Percentiles rank a stretch among this genome's conserved stretches.
Conservation (phyloP, 2,329 filamentous ascomycete species). For the Beauveria bassiana region DNA sequence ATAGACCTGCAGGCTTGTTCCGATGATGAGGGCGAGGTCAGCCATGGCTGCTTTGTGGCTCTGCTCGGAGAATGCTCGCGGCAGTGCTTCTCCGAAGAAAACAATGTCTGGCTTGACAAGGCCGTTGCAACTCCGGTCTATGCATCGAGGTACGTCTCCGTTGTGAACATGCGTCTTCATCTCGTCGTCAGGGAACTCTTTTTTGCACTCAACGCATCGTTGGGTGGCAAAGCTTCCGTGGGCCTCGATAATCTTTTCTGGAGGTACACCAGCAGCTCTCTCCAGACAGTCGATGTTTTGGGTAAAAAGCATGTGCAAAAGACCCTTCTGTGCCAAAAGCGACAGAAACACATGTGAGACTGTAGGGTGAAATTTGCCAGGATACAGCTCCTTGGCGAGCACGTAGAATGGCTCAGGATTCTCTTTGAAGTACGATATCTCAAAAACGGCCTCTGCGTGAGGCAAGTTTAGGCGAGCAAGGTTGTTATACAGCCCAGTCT, state of each 20-base stretch:
- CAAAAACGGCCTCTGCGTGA: conserved; percentile 88
- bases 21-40: conserved; percentile 77
- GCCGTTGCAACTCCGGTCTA: conserved; percentile 55
- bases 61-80: conserved; percentile 27
- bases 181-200: conserved; percentile 59
- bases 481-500: conserved; percentile 90
- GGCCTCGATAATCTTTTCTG: conserved; percentile 78
- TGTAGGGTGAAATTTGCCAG: conserved; percentile 81
- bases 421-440: conserved; percentile 78
- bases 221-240: conserved; percentile 93
- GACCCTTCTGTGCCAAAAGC: conserved; percentile 68
- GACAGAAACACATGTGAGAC: conserved; percentile 84
- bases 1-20: conserved; percentile 79
- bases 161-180: conserved; percentile 64
- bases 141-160: conserved; percentile 65
- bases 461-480: conserved; percentile 79
- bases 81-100: conserved; percentile 75
- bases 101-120: conserved; percentile 92
- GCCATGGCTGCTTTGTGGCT: conserved; percentile 47
- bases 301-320: conserved; percentile 82
- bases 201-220: conserved; percentile 82
- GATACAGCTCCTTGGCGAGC: conserved; percentile 85
- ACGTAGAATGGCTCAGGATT: conserved; percentile 89
- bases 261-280: conserved; percentile 74
- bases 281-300: conserved; percentile 98